Evolutionary conservation across 371 early-diverging fungal species (phyloP).

Genomic region (Globomyces sp.): DNA sequence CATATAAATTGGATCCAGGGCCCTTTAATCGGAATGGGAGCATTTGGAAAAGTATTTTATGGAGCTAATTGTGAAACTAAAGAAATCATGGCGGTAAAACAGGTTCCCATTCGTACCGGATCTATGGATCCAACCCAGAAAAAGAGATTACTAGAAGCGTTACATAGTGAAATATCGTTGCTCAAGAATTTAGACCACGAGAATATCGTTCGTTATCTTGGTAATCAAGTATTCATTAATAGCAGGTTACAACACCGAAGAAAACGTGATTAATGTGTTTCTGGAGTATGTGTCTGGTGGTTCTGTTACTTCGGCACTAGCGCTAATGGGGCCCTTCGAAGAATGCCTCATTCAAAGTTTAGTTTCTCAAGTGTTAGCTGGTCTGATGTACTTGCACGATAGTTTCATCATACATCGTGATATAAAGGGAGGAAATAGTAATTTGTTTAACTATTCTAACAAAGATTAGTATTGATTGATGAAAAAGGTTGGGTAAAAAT

Average conservation of each 20-base stretch:
- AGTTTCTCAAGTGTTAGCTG: slow-evolving; percentile 88
- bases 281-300: slow-evolving; percentile 98
- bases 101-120: slow-evolving; percentile 79
- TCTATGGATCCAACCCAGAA: slow-evolving; percentile 10
- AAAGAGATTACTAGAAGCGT: slow-evolving; percentile 64
- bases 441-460: not conserved
- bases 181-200: slow-evolving; percentile 87
- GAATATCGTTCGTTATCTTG: slow-evolving; percentile 94
- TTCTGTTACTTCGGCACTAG: slow-evolving; percentile 82
- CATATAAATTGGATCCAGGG: slow-evolving; percentile 75
- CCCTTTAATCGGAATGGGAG: slow-evolving; percentile 91
- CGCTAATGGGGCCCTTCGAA: slow-evolving; percentile 84
- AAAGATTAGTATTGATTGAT: slow-evolving; percentile 65
- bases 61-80: slow-evolving; percentile 83
- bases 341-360: slow-evolving; percentile 80
- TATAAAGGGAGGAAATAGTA: slow-evolving; percentile 55
- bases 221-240: slow-evolving; percentile 33
- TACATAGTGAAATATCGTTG: slow-evolving; percentile 87
- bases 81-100: slow-evolving; percentile 97
- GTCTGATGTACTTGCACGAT: slow-evolving; percentile 92
- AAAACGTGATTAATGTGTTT: slow-evolving; percentile 86
- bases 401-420: slow-evolving; percentile 94
- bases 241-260: slow-evolving; percentile 74
- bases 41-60: slow-evolving; percentile 95
- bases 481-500: slow-evolving; percentile 92